Conservation (phyloP, 495 filamentous ascomycete genomes). For the Bacidia gigantensis region DNA sequence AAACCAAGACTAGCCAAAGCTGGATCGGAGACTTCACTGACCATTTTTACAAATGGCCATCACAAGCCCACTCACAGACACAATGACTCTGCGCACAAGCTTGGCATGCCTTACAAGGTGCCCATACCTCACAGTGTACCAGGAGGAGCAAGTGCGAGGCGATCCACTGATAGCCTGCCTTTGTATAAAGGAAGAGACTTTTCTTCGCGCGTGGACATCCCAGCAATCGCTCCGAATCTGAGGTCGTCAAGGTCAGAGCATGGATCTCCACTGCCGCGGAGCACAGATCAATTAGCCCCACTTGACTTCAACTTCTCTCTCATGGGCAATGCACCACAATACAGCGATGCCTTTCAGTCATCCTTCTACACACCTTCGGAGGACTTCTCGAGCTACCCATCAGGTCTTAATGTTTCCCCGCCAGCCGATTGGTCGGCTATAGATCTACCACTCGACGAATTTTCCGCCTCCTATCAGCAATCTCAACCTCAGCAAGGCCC, state of each 20-base stretch:
- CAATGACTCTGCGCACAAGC: constrained; percentile 72
- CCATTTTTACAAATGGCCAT: constrained; percentile 82
- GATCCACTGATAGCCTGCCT: constrained; percentile 57
- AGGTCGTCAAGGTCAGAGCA: constrained; percentile 53
- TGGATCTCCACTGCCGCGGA: constrained; percentile 52
- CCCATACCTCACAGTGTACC: constrained; percentile 59
- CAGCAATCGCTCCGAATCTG: constrained; percentile 33
- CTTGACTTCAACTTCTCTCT: constrained; percentile 50
- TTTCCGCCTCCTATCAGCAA: constrained; percentile 55
- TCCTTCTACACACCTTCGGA: constrained; percentile 33
- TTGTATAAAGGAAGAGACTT: constrained; percentile 32
- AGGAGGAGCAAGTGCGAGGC: constrained; percentile 42
- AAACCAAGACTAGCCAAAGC: constrained; percentile 67
- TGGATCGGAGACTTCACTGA: constrained; percentile 71
- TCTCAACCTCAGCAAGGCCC: constrained; percentile 33
- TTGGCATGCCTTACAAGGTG: constrained; percentile 68
- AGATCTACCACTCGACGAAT: constrained; percentile 43
- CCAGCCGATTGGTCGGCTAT: constrained; percentile 66
- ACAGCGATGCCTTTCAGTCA: constrained; percentile 30
- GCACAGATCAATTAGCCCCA: constrained; percentile 49
- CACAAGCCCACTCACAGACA: constrained; percentile 87
- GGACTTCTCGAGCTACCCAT: constrained; percentile 53
- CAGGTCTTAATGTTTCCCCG: constrained; percentile 41
- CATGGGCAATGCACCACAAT: constrained; percentile 35
- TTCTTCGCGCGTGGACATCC: constrained; percentile 26